A percentile compares a stretch with the other conserved stretches of the same genome.
Evolutionary conservation across 805 yeast genomes (phyloP).

Genomic region (Metschnikowia lochheadii): DNA sequence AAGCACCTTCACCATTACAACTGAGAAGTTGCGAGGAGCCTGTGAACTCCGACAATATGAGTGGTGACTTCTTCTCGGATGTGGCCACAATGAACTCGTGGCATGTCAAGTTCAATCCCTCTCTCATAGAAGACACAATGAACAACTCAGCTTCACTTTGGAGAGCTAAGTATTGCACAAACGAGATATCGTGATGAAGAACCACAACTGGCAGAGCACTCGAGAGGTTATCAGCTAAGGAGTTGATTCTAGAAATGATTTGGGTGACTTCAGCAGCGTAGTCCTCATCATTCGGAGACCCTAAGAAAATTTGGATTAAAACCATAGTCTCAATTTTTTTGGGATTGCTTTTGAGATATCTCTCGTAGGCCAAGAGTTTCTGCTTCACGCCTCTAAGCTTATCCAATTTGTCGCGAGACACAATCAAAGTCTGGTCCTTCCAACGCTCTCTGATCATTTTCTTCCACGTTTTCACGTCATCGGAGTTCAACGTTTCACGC

Average conservation of each 20-base stretch:
- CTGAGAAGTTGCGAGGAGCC: slow-evolving; percentile 83
- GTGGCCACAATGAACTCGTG: slow-evolving; percentile 88
- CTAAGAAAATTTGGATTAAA: slow-evolving; percentile 76
- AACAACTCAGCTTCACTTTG: slow-evolving; percentile 83
- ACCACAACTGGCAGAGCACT: slow-evolving; percentile 78
- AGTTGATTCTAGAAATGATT: slow-evolving; percentile 82
- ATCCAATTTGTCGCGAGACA: slow-evolving; percentile 86
- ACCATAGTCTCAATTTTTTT: slow-evolving; percentile 64
- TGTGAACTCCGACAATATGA: slow-evolving; percentile 86
- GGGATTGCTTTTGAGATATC: slow-evolving; percentile 69
- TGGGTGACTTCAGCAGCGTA: slow-evolving; percentile 70
- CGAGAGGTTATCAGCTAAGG: slow-evolving; percentile 68
- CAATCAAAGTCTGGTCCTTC: slow-evolving; percentile 65
- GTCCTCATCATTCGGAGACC: slow-evolving; percentile 51
- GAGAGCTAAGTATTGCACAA: slow-evolving; percentile 84
- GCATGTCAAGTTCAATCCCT: slow-evolving; percentile 95
- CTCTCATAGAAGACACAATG: slow-evolving; percentile 87
- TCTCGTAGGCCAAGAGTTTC: slow-evolving; percentile 82
- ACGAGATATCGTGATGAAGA: slow-evolving; percentile 82
- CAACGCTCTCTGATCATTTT: slow-evolving; percentile 72
- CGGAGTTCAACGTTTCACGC: slow-evolving; percentile 40
- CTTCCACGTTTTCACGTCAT: slow-evolving; percentile 62
- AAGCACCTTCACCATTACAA: slow-evolving; percentile 52
- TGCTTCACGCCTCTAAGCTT: slow-evolving; percentile 83
- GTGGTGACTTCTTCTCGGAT: slow-evolving; percentile 66